These are phyloP conservation scores for Themeda triandra DNA, from an alignment of 176 grass and related monocot genomes.

Conservation along the genomic window DNA sequence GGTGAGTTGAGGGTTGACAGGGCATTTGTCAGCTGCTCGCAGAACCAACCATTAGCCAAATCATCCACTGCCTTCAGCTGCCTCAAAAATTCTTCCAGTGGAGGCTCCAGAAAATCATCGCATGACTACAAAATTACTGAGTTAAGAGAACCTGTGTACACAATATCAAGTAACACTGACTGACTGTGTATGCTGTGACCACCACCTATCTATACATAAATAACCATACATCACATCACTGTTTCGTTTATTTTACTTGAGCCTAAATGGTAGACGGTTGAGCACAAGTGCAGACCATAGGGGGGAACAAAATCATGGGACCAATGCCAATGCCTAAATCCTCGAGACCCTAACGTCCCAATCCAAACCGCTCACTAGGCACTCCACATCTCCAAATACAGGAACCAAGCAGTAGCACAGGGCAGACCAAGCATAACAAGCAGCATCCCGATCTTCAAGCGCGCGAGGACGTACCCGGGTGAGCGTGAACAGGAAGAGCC, in stretches of 20 bases:
- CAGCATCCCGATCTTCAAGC: neutral
- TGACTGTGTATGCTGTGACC: neutral
- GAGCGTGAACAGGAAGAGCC: slow-evolving; percentile 85
- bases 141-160: neutral
- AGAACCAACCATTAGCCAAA: slow-evolving; percentile 55
- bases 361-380: neutral
- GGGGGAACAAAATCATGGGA: neutral
- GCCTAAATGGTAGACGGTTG: neutral
- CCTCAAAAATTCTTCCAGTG: slow-evolving; percentile 68
- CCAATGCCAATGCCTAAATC: no score
- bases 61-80: slow-evolving; percentile 57
- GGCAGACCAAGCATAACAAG: neutral
- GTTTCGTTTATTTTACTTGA: neutral
- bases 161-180: neutral
- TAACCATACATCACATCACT: neutral
- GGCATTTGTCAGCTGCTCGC: slow-evolving; percentile 50
- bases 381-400: neutral
- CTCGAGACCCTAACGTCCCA: neutral
- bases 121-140: slow-evolving; percentile 59
- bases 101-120: slow-evolving; percentile 75
- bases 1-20: slow-evolving; percentile 58
- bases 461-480: slow-evolving; percentile 35
- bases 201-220: neutral
- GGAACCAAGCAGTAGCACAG: neutral
- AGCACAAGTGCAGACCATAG: neutral